These are phyloP conservation scores for Phytophthora europaea DNA, from an alignment of 352 stramenopile species.

Conservation along the genomic window DNA sequence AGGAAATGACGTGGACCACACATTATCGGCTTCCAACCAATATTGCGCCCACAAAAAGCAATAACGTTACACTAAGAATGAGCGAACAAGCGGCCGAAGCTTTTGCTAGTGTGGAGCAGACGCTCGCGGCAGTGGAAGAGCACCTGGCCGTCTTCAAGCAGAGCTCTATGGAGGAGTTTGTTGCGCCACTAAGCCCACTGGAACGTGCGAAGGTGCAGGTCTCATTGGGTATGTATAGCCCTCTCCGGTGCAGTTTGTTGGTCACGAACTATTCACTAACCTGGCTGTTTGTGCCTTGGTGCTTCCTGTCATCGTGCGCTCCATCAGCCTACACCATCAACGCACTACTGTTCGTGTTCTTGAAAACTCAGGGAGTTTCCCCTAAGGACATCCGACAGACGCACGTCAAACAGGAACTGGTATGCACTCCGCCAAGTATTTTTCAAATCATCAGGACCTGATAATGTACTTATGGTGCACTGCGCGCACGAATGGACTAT, in stretches of 20 bases:
- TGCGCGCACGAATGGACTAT: background rate
- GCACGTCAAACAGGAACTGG: conserved; percentile 92
- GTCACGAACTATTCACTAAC: conserved; percentile 7
- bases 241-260: background rate
- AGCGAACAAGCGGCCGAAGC: conserved; percentile 73
- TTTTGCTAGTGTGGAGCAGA: conserved; percentile 82
- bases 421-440: conserved; percentile 20
- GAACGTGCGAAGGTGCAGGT: conserved; percentile 89
- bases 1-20: conserved; percentile 21
- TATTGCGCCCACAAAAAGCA: conserved; percentile 10
- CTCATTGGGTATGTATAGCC: conserved; percentile 66
- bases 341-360: conserved; percentile 86
- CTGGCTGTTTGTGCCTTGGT: conserved; percentile 3
- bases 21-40: conserved; percentile 26
- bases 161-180: conserved; percentile 65
- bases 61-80: conserved; percentile 26
- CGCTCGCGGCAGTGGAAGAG: conserved; percentile 78
- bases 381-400: conserved; percentile 90
- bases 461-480: no score
- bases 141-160: conserved; percentile 71
- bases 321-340: conserved; percentile 88
- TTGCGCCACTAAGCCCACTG: conserved; percentile 66
- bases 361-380: conserved; percentile 90
- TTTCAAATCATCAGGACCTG: background rate
- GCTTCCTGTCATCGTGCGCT: background rate